Evolutionary conservation across 192 early-diverging fungal species (phyloP).

Genomic region (Martensiomyces pterosporus): DNA sequence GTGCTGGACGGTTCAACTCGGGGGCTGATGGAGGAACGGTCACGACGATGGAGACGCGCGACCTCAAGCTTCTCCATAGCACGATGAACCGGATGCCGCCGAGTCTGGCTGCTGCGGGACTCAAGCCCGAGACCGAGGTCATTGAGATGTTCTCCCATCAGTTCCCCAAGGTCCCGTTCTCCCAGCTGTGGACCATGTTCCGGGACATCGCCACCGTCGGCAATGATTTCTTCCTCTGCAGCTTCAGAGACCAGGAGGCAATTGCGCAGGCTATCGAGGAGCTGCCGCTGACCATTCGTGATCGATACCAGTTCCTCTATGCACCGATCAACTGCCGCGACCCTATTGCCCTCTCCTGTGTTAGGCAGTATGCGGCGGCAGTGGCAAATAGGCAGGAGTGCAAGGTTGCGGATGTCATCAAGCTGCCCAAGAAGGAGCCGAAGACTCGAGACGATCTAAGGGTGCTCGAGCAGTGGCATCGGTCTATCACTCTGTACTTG

Average conservation of each 20-base stretch:
- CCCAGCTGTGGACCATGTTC: slow-evolving; percentile 68
- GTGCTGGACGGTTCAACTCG: slow-evolving; percentile 82
- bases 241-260: slow-evolving; percentile 59
- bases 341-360: slow-evolving; percentile 5
- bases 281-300: slow-evolving; percentile 56
- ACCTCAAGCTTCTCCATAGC: slow-evolving; percentile 10
- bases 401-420: slow-evolving; percentile 50
- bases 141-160: slow-evolving; percentile 72
- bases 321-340: slow-evolving; percentile 57
- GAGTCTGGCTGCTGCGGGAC: slow-evolving; percentile 54
- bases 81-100: slow-evolving; percentile 33
- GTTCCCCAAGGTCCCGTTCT: slow-evolving; percentile 60
- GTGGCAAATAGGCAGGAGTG: slow-evolving; percentile 34
- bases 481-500: slow-evolving; percentile 75
- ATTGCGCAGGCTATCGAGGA: slow-evolving; percentile 63
- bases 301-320: slow-evolving; percentile 67
- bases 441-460: slow-evolving; percentile 30
- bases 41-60: slow-evolving; percentile 51
- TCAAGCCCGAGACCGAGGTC: slow-evolving; percentile 70
- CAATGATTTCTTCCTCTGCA: slow-evolving; percentile 73
- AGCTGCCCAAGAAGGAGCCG: slow-evolving; percentile 43
- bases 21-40: slow-evolving; percentile 63
- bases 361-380: slow-evolving; percentile 23
- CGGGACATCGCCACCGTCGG: slow-evolving; percentile 63
- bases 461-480: slow-evolving; percentile 70